Percentiles rank a stretch among this genome's conserved stretches.
Evolutionary conservation across 78 protist genomes (phyloP).

Genomic region (Protostelium mycophagum): DNA sequence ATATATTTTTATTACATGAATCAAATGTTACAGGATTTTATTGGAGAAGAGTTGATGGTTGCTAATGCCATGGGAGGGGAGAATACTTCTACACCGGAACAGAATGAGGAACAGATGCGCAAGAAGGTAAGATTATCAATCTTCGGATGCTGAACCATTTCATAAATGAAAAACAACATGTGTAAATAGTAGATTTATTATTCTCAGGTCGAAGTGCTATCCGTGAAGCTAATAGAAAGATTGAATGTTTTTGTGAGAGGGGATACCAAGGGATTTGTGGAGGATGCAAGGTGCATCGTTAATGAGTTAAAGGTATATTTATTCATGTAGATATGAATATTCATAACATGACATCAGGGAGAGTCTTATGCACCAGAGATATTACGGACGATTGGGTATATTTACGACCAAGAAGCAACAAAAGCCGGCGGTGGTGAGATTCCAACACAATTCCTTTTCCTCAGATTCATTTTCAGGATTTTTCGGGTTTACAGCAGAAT

Average conservation of each 20-base stretch:
- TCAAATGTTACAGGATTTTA: background rate
- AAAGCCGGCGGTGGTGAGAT: background rate
- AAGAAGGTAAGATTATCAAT: background rate
- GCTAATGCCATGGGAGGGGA: background rate
- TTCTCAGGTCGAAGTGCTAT: background rate
- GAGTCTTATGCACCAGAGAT: background rate
- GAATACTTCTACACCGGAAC: background rate
- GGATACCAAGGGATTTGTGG: background rate
- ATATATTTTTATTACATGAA: too few species aligned
- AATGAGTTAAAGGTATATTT: background rate
- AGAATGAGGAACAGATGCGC: background rate
- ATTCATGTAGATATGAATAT: too few species aligned
- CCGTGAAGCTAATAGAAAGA: background rate
- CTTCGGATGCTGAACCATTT: background rate
- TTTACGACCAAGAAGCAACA: background rate
- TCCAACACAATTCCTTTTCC: too few species aligned
- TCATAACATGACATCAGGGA: background rate
- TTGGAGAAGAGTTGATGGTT: background rate
- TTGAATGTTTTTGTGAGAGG: background rate
- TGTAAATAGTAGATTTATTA: too few species aligned
- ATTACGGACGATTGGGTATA: background rate
- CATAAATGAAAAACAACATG: too few species aligned
- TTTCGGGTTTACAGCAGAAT: background rate
- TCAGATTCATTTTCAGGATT: too few species aligned
- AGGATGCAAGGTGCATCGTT: background rate